Evolutionary conservation across 1,139 yeast species (phyloP), one percentile per base, ranked within the genome.

Genomic region (Eremothecium cymbalariae): DNA sequence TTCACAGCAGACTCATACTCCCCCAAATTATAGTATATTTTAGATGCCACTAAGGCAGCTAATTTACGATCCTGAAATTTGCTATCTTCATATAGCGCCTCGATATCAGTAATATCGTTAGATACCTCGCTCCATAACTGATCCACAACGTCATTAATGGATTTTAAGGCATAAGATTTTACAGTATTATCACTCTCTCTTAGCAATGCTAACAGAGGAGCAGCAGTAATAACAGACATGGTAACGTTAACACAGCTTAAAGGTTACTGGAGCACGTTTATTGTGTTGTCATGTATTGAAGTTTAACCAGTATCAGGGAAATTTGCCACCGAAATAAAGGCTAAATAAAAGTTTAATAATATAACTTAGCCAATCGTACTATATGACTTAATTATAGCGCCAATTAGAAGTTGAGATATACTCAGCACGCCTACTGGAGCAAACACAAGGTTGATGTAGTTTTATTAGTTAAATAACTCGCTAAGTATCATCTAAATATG

Each of bases 121-220:
- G 98, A 95, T 41, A 93, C 83, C 65, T 90, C 98, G 3, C 97
- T 88, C 99, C 99, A 90, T 46, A 85, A 70, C 59, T 84, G 88
- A 63, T 86, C 95, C 38, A 86, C 95, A 38, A 82, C 73, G 24
- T 67, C 73, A 56, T 86, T 83, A 48, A 90, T 74, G 19, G 94
- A 79, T 42, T 77, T 67, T 53, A 90, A 70, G 12, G 98, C 98
- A 57, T 85, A 83, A 22, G 80, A 68, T 60, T 86, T 90, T 47
- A 93, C 74, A 38, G 72, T 64, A 34, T 72, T 63, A 57, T 90
- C 96, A 11, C 77, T 70, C 64, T 93, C 98, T 44, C 77, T 74
- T 54, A 90, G 70, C 47, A 90, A 72, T 30, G 97, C 95, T 62
- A 90, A 71, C 51, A 81, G 82, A 26, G 95, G 94, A 26, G 94